Evolutionary conservation across 2,329 filamentous ascomycete genomes (phyloP), one percentile per base, ranked within the genome.

Genomic region (Aureobasidium sp.): DNA sequence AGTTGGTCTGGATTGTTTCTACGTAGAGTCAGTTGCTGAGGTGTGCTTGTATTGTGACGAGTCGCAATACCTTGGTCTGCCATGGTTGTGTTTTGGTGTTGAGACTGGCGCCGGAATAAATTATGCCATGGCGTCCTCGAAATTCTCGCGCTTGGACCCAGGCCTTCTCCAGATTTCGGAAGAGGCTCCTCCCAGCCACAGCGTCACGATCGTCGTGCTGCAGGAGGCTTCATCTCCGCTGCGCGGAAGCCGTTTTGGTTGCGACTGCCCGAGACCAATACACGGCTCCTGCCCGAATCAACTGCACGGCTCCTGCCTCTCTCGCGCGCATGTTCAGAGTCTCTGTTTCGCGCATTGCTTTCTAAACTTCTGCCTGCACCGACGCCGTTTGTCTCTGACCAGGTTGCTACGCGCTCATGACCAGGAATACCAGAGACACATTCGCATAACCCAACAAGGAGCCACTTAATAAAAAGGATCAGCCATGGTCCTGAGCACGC

Each of bases 401-500:
- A 25, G 27, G 27, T 15, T 45, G 39, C 39, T 17, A 45, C 36
- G 53, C 34, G 29, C 20, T 25, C 22, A 45, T 45, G 27, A 57
- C 39, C 8, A 29, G 12, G 5, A 44, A 11, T 12, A 15, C 9
- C 5, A 2, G 25, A 22, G 12, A 39, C 25, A 3, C n/a, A 17
- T 22, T 45, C 29, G 20, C n/a, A 36, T 45, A 12, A 3, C 36
- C 6, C n/a, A 45, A n/a, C 5, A 44, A 22, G 27, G n/a, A 34
- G 20, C 7, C 53, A 7, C 27, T 44, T 45, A n/a, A 57, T 45
- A n/a, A 42, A 57, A 17, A n/a, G n/a, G 39, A 57, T 57, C 29
- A 31, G 12, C 53, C 39, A 86, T 86, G 84, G 78, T 81, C 63
- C 83, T 94, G 69, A 92, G 90, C 75, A 95, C 91, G 20, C 82